These are phyloP conservation scores for Hypoxylon crocopeplum DNA, from an alignment of 495 filamentous ascomycete genomes.

Conservation along the genomic window DNA sequence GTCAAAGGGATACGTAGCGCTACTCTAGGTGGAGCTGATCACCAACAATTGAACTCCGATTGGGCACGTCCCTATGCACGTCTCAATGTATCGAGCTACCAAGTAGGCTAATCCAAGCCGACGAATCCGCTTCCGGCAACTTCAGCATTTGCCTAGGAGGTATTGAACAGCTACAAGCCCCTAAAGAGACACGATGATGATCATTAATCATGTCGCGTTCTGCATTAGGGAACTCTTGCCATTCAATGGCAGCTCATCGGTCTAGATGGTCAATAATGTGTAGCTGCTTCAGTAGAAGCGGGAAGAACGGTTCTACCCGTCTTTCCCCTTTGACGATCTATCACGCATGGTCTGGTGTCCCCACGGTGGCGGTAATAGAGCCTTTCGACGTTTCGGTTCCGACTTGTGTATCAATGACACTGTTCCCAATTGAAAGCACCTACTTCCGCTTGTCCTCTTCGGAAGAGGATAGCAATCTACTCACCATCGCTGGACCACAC, in stretches of 20 bases:
- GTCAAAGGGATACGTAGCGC: no score
- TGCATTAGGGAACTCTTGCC: neutral
- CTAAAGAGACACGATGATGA: neutral
- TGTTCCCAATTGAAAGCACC: neutral
- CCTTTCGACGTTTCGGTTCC: slow-evolving; percentile 16
- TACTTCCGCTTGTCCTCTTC: slow-evolving; percentile 5
- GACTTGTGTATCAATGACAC: neutral
- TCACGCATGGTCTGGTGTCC: neutral
- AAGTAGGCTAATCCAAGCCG: neutral
- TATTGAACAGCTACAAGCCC: neutral
- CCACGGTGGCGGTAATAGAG: neutral
- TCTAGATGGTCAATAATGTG: neutral
- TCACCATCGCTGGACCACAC: neutral
- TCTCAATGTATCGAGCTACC: slow-evolving; percentile 12
- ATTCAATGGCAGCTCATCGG: neutral
- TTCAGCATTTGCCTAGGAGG: slow-evolving; percentile 2
- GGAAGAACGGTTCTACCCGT: slow-evolving; percentile 5
- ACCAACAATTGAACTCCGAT: no score
- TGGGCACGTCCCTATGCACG: slow-evolving; percentile 1
- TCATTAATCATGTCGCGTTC: neutral
- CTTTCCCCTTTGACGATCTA: neutral
- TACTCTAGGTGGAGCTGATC: no score
- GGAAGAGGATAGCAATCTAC: slow-evolving; percentile 6
- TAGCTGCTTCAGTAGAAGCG: neutral
- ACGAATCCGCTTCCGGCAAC: neutral